phyloP scores from a whole-genome alignment of 768 basidiomycete genomes.

The Pisolithus marmoratus region DNA sequence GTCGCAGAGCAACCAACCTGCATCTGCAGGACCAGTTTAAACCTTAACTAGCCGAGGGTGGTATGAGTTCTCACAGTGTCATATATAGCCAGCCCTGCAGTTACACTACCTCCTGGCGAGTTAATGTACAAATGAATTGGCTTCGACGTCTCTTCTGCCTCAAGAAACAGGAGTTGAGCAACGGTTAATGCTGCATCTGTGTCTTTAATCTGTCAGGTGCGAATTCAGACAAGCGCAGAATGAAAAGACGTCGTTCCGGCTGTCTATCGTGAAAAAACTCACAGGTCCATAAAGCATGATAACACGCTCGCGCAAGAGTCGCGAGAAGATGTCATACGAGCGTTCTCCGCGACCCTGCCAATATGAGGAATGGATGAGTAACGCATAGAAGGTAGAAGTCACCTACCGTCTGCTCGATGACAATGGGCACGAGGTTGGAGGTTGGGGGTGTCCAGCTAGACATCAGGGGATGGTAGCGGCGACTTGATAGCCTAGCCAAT shows the following conservation, averaged over 20 bases:
- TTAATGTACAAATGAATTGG: conserved; percentile 98
- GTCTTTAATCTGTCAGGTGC: conserved; percentile 67
- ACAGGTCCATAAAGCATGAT: conserved; percentile 95
- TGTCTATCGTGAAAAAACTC: conserved; percentile 22
- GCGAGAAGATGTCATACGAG: conserved; percentile 94
- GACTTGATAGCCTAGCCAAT: conserved; percentile 18
- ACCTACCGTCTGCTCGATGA: conserved; percentile 85
- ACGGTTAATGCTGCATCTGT: conserved; percentile 84
- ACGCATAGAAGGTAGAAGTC: conserved; percentile 3
- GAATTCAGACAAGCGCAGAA: conserved; percentile 7
- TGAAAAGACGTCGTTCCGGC: conserved; percentile 1
- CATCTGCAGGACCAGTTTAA: conserved; percentile 45
- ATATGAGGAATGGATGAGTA: background rate
- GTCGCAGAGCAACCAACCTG: conserved; percentile 43
- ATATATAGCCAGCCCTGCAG: conserved; percentile 94
- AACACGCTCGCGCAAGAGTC: conserved; percentile 86
- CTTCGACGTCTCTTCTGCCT: conserved; percentile 91
- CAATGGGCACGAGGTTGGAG: conserved; percentile 78
- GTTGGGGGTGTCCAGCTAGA: conserved; percentile 41
- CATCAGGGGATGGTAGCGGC: conserved; percentile 52
- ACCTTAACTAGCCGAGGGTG: conserved; percentile 3
- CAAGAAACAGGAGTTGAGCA: conserved; percentile 90
- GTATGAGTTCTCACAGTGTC: conserved; percentile 68
- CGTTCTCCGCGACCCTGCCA: conserved; percentile 76
- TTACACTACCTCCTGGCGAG: conserved; percentile 93